Evolutionary conservation across 805 yeast genomes (phyloP), one percentile per base, ranked within the genome.

Genomic region (Hyphopichia homilentoma): DNA sequence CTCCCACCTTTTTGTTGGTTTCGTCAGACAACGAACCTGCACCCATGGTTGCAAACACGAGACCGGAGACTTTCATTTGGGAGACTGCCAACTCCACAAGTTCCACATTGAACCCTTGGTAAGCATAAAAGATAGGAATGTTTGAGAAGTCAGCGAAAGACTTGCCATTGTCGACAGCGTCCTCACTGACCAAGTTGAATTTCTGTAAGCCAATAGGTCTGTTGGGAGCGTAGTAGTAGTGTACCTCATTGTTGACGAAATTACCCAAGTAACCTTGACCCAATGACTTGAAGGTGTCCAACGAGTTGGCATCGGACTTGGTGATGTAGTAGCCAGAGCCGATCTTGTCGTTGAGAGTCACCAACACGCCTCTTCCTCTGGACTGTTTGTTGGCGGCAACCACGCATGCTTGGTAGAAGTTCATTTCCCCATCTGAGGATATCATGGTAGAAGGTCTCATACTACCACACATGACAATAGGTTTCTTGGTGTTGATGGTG

Each of bases 361-460:
- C 81, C 31, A 81, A 57, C 2, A 77, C 73, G 17, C 85, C 82
- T 44, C 88, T 64, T 16, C 75, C 72, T 26, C 65, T 49, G 11
- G 81, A 68, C 34, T 69, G 64, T 17, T 56, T 52, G 41, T 66
- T 58, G 0, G 82, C 64, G 3, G 87, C 83, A 19, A 80, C 77
- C 11, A 74, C 73, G 29, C 79, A 77, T 1, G 85, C 84, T 45
- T 81, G 84, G 47, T 79, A 80, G 39, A 81, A 56, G 52, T 81
- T 81, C 77, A 80, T 79, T 5, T 84, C 80, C 3, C 86, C 86
- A 50, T 81, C 88, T 1, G 84, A 77, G 2, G 83, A 76, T 25
- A 81, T 71, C 24, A 81, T 75, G 3, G 84, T 77, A 6, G 82
- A 73, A 1, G 88, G 88, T 48, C 86, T 68, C 88, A 81, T 81